Evolutionary conservation across 352 stramenopile species (phyloP).

Genomic region (Plasmopara halstedii): DNA sequence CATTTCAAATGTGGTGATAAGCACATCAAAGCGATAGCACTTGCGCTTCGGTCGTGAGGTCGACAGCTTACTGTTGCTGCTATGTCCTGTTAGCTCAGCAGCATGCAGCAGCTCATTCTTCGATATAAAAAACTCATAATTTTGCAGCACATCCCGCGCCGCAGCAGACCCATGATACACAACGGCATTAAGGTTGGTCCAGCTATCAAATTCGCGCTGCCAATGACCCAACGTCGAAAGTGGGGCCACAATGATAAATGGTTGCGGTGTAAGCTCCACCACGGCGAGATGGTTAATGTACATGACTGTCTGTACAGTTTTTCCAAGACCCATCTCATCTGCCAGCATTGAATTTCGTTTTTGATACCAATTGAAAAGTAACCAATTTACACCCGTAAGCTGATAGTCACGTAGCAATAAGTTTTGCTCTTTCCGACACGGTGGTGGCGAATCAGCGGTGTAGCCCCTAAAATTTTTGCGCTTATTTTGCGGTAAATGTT

Average conservation of each 20-base stretch:
- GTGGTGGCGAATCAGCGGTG: slow-evolving; percentile 42
- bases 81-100: slow-evolving; percentile 24
- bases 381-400: slow-evolving; percentile 98
- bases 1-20: slow-evolving; percentile 99
- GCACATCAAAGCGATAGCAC: slow-evolving; percentile 95
- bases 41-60: slow-evolving; percentile 31
- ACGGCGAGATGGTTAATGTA: slow-evolving; percentile 94
- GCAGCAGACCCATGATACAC: slow-evolving; percentile 95
- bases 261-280: slow-evolving; percentile 91
- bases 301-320: slow-evolving; percentile 93
- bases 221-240: slow-evolving; percentile 98
- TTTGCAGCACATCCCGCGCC: slow-evolving; percentile 86
- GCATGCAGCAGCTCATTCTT: slow-evolving; percentile 36
- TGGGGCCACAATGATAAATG: slow-evolving; percentile 97
- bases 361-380: slow-evolving; percentile 98
- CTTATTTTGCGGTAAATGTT: slow-evolving; percentile 28
- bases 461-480: slow-evolving; percentile 76
- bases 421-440: slow-evolving; percentile 45
- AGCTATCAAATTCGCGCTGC: slow-evolving; percentile 92
- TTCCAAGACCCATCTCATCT: slow-evolving; percentile 98
- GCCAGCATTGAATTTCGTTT: slow-evolving; percentile 97
- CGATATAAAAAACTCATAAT: slow-evolving; percentile 93
- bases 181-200: slow-evolving; percentile 97
- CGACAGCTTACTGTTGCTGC: slow-evolving; percentile 18
- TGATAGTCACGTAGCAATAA: slow-evolving; percentile 97